phyloP scores from a whole-genome alignment of 306 rosid genomes.

The Erythrophleum fordii region DNA sequence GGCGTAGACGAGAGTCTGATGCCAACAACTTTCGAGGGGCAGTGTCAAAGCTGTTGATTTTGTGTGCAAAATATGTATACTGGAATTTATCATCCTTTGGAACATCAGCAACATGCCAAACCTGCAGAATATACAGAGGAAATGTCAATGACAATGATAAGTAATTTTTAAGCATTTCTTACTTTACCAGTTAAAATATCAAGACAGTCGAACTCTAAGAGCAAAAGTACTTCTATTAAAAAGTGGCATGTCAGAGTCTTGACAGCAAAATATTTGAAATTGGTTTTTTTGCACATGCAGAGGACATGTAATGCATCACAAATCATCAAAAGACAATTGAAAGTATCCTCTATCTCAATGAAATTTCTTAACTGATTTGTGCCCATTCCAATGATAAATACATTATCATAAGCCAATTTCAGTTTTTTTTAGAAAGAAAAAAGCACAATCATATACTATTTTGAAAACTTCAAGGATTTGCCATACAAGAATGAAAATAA shows the following conservation, averaged over 20 bases:
- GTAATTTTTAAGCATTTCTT: neutral
- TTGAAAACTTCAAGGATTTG: neutral
- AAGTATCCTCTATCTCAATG: constrained; percentile 8
- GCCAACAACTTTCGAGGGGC: constrained; percentile 74
- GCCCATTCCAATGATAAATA: neutral
- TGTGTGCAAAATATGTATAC: constrained; percentile 82
- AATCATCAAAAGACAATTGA: neutral
- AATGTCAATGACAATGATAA: neutral
- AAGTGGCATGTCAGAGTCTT: constrained; percentile 4
- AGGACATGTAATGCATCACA: constrained; percentile 12
- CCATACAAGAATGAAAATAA: neutral
- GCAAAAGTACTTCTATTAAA: neutral
- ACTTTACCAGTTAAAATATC: neutral
- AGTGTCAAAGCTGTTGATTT: constrained; percentile 75
- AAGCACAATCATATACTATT: neutral
- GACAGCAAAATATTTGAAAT: neutral
- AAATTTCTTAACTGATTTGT: constrained; percentile 1
- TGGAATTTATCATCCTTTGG: constrained; percentile 71
- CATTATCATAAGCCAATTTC: neutral
- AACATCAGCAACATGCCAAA: constrained; percentile 70
- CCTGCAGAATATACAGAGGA: constrained; percentile 48
- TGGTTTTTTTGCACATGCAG: neutral
- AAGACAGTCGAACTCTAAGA: neutral
- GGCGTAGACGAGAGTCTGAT: constrained; percentile 80
- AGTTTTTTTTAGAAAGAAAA: neutral